Evolutionary conservation across 2,329 filamentous ascomycete genomes (phyloP).

Genomic region (Pseudogymnoascus sp.): DNA sequence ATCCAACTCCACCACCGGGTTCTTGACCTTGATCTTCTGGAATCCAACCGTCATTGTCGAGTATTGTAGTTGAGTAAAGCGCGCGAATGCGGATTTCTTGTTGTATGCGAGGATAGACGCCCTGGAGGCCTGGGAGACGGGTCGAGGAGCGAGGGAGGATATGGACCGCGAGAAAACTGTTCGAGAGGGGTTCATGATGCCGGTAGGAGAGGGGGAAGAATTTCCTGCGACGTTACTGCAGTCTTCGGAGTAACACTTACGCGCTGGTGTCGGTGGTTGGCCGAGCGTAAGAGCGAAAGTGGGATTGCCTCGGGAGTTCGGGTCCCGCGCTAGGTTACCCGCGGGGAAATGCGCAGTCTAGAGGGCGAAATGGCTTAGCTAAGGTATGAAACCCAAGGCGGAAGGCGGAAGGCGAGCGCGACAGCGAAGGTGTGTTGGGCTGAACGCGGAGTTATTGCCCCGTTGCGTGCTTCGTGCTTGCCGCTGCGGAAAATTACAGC

Average conservation of each 20-base stretch:
- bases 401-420: background rate
- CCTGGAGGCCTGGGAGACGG: slow-evolving; percentile 11
- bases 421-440: background rate
- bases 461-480: background rate
- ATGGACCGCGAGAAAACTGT: slow-evolving; percentile 13
- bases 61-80: slow-evolving; percentile 23
- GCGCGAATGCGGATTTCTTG: background rate
- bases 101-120: background rate
- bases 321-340: background rate
- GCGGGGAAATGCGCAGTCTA: slow-evolving; percentile 1
- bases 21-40: slow-evolving; percentile 98
- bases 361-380: background rate
- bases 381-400: background rate
- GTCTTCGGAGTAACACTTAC: background rate
- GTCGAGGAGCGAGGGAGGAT: slow-evolving; percentile 6
- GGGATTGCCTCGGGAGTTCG: slow-evolving; percentile 6
- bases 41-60: slow-evolving; percentile 45
- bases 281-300: background rate
- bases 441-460: background rate
- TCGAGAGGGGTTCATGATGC: slow-evolving; percentile 12
- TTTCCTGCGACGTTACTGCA: slow-evolving; percentile 1
- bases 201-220: slow-evolving; percentile 8
- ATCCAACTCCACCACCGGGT: slow-evolving; percentile 95
- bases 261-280: slow-evolving; percentile 1
- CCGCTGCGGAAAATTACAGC: background rate